Conservation (phyloP, 768 basidiomycete genomes). For the Calocybe cyanea region DNA sequence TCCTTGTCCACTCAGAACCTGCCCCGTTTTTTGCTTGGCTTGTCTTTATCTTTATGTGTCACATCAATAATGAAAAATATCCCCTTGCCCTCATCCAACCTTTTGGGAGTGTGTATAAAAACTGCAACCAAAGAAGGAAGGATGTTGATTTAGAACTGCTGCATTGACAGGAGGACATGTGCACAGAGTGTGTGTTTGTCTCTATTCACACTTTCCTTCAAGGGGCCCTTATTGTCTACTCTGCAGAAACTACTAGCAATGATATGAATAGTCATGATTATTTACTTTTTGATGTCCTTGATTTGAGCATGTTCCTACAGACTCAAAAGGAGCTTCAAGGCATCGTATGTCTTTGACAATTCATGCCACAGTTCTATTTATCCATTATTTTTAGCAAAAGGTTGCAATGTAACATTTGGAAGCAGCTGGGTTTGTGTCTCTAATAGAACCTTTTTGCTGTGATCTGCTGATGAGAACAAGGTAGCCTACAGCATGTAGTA, state of each 20-base stretch:
- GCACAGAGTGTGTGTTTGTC: constrained; percentile 4
- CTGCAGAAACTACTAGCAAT: constrained; percentile 14
- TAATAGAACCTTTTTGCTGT: no score
- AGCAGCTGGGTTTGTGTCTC: no score
- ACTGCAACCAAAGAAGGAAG: not conserved
- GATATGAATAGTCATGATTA: not conserved
- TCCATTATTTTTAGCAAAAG: no score
- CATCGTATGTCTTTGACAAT: not conserved
- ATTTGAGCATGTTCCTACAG: constrained; percentile 1
- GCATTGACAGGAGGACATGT: not conserved
- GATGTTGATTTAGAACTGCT: constrained; percentile 9
- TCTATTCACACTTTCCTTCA: constrained; percentile 4
- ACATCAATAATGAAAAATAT: not conserved
- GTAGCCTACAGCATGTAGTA: no score
- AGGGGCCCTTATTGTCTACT: not conserved
- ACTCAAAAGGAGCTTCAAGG: not conserved
- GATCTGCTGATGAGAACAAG: no score
- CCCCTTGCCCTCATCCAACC: constrained; percentile 11
- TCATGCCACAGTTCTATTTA: no score
- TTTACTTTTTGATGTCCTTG: constrained; percentile 3
- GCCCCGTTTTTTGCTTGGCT: constrained; percentile 1
- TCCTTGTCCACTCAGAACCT: constrained; percentile 5
- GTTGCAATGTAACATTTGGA: no score
- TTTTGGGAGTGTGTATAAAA: constrained; percentile 1
- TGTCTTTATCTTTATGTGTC: constrained; percentile 9